Evolutionary conservation across 139 green algal genomes (phyloP).

Genomic region (Penium margaritaceum): DNA sequence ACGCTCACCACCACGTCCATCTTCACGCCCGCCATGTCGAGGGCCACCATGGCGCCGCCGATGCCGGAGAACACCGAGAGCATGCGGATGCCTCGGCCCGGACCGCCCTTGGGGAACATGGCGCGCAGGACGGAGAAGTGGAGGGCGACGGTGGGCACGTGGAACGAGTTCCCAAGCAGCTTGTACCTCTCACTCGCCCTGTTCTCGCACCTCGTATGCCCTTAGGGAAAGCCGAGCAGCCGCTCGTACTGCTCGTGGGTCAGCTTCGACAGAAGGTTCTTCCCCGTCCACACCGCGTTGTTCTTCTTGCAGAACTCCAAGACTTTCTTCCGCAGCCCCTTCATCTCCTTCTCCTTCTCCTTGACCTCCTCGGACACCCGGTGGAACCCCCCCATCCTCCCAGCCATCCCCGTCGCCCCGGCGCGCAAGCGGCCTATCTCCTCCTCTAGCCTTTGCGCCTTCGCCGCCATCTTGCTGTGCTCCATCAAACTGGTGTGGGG

Average conservation of each 20-base stretch:
- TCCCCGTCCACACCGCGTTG: constrained; percentile 21
- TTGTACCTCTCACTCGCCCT: neutral
- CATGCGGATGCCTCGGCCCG: constrained; percentile 23
- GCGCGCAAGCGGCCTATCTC: too few relatives aligned
- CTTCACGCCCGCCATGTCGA: neutral
- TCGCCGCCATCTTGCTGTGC: neutral
- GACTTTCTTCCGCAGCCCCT: neutral
- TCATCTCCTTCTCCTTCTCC: neutral
- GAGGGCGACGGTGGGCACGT: constrained; percentile 9
- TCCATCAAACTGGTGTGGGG: too few relatives aligned
- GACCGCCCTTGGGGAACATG: constrained; percentile 12
- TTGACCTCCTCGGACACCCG: neutral
- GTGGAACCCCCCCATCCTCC: neutral
- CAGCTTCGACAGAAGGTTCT: neutral
- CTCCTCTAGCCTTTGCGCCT: too few relatives aligned
- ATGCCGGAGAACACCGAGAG: constrained; percentile 29
- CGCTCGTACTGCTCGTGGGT: constrained; percentile 6
- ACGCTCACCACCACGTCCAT: constrained; percentile 11
- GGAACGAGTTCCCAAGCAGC: constrained; percentile 22
- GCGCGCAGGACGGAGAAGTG: constrained; percentile 12
- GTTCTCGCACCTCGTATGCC: neutral
- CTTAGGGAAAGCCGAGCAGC: constrained; percentile 7
- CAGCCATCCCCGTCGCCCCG: neutral
- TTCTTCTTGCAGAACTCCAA: neutral
- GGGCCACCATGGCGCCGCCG: constrained; percentile 5